Conservation (phyloP, 805 yeast species). For the Candida xiaguanensis region DNA sequence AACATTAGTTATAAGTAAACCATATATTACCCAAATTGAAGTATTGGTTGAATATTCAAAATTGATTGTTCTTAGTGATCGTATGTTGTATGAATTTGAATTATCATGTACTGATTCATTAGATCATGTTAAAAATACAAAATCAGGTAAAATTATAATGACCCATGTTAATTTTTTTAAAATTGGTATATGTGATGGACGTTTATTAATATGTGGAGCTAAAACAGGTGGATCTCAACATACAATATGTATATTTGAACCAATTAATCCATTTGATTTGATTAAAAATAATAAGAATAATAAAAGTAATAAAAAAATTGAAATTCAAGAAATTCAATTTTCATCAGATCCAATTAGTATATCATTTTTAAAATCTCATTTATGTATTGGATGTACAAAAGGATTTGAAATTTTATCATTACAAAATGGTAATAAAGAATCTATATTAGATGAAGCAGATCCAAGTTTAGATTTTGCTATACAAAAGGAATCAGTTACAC, state of each 20-base stretch:
- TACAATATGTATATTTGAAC: slow-evolving; percentile 82
- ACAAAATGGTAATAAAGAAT: slow-evolving; percentile 80
- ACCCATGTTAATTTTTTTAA: slow-evolving; percentile 89
- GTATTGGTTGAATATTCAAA: slow-evolving; percentile 89
- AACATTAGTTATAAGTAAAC: slow-evolving; percentile 65
- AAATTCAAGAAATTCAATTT: slow-evolving; percentile 72
- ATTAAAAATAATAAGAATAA: slow-evolving; percentile 51
- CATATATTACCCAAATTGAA: slow-evolving; percentile 83
- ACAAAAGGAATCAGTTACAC: slow-evolving; percentile 72
- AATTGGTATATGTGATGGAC: slow-evolving; percentile 89
- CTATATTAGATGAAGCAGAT: slow-evolving; percentile 95
- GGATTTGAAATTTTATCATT: slow-evolving; percentile 94
- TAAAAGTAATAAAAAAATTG: slow-evolving; percentile 53
- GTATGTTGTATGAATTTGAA: slow-evolving; percentile 72
- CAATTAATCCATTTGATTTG: slow-evolving; percentile 64
- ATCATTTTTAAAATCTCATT: slow-evolving; percentile 80
- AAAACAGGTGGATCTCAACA: slow-evolving; percentile 79
- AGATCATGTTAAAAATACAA: slow-evolving; percentile 48
- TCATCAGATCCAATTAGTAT: slow-evolving; percentile 89
- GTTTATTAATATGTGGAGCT: slow-evolving; percentile 85
- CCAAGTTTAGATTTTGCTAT: slow-evolving; percentile 94
- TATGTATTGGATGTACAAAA: slow-evolving; percentile 93
- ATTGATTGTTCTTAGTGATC: slow-evolving; percentile 76
- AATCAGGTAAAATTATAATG: slow-evolving; percentile 73
- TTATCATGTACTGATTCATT: slow-evolving; percentile 49